Conservation (phyloP, 805 yeast species). For the Candida glaebosa region DNA sequence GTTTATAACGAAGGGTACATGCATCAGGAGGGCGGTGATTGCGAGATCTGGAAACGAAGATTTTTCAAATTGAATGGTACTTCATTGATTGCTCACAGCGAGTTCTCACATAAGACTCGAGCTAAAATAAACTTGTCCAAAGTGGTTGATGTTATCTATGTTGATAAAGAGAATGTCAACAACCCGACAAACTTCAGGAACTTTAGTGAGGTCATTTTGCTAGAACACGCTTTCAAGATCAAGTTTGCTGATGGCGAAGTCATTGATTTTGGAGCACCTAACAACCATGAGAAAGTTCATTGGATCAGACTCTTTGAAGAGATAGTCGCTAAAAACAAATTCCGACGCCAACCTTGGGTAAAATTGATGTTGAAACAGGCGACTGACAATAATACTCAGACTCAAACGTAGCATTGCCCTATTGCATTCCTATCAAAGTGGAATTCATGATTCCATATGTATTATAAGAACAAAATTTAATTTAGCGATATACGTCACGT, state of each 20-base stretch:
- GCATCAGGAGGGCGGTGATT: constrained; percentile 91
- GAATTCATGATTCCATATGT: constrained; percentile 23
- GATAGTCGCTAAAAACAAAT: constrained; percentile 52
- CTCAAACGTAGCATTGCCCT: neutral
- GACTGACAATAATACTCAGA: neutral
- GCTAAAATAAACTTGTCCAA: constrained; percentile 74
- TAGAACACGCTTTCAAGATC: constrained; percentile 73
- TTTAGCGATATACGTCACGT: neutral
- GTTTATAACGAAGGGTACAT: constrained; percentile 59
- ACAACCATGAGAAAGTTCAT: constrained; percentile 49
- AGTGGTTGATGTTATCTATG: constrained; percentile 50
- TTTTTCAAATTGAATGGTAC: constrained; percentile 72
- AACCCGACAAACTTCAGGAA: constrained; percentile 44
- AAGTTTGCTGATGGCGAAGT: constrained; percentile 76
- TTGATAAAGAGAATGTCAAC: constrained; percentile 36
- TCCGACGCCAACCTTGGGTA: constrained; percentile 62
- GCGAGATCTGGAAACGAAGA: constrained; percentile 68
- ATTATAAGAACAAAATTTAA: neutral
- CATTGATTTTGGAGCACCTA: constrained; percentile 83
- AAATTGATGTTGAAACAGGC: constrained; percentile 36
- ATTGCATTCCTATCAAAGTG: constrained; percentile 19
- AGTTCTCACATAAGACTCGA: constrained; percentile 60
- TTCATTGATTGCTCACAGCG: constrained; percentile 73
- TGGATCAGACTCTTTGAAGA: constrained; percentile 66
- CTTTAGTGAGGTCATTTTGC: constrained; percentile 66